phyloP scores from a whole-genome alignment of 768 basidiomycete genomes.

The Russula sp. region DNA sequence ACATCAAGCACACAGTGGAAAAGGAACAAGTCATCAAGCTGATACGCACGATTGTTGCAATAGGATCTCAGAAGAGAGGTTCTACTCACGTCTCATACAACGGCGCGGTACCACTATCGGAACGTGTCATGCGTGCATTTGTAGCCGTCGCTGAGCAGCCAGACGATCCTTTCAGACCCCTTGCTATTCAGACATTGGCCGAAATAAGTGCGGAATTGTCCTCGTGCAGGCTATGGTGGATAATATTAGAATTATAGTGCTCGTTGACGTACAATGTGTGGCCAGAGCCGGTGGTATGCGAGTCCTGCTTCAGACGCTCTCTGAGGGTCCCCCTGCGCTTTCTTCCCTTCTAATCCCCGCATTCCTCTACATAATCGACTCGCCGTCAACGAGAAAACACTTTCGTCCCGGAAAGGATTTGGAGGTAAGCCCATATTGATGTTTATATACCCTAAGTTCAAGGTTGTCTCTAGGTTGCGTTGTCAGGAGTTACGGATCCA shows the following conservation, averaged over 20 bases:
- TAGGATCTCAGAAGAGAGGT: slow-evolving; percentile 54
- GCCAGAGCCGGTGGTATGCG: slow-evolving; percentile 77
- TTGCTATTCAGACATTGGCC: slow-evolving; percentile 79
- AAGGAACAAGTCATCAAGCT: slow-evolving; percentile 91
- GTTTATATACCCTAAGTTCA: background rate
- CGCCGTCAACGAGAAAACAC: slow-evolving; percentile 72
- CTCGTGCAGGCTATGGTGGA: slow-evolving; percentile 1
- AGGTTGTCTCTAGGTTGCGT: slow-evolving; percentile 52
- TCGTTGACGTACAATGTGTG: slow-evolving; percentile 83
- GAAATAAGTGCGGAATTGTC: slow-evolving; percentile 59
- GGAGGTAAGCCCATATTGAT: slow-evolving; percentile 49
- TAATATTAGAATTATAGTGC: slow-evolving; percentile 40
- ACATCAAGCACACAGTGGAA: slow-evolving; percentile 74
- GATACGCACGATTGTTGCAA: slow-evolving; percentile 72
- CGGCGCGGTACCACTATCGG: slow-evolving; percentile 54
- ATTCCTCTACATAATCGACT: slow-evolving; percentile 80
- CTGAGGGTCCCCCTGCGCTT: slow-evolving; percentile 85
- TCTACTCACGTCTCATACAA: slow-evolving; percentile 35
- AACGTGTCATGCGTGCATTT: slow-evolving; percentile 78
- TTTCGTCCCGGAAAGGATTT: slow-evolving; percentile 78
- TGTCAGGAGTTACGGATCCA: slow-evolving; percentile 87
- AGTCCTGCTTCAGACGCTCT: slow-evolving; percentile 75
- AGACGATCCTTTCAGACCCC: slow-evolving; percentile 80
- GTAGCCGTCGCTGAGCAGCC: slow-evolving; percentile 88
- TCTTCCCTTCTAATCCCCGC: slow-evolving; percentile 69